A percentile compares a stretch with the other conserved stretches of the same genome.
Conservation (phyloP, 495 filamentous ascomycete genomes). For the Sabuloglossum arenarium region DNA sequence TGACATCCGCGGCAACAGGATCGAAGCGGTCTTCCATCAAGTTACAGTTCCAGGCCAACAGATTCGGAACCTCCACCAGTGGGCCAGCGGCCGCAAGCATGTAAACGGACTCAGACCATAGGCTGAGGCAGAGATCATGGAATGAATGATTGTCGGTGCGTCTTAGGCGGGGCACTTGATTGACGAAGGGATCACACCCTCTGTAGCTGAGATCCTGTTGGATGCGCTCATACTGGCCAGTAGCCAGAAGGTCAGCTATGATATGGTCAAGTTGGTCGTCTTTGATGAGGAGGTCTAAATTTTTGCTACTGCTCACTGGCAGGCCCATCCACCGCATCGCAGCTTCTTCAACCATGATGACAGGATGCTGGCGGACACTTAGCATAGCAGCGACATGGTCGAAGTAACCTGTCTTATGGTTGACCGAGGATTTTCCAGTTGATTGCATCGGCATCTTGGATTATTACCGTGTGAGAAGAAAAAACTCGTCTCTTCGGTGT, state of each 20-base stretch:
- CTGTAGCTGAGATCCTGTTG: background rate
- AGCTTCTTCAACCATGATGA: too few species aligned
- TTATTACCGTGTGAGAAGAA: too few species aligned
- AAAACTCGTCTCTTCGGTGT: too few species aligned
- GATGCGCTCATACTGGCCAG: background rate
- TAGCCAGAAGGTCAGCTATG: conserved; percentile 2
- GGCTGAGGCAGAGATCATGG: background rate
- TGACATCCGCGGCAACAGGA: background rate
- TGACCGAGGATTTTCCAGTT: too few species aligned
- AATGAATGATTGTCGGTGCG: background rate
- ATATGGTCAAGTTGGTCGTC: background rate
- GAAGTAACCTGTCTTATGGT: too few species aligned
- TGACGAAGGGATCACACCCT: background rate
- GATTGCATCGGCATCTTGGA: too few species aligned
- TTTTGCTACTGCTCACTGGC: too few species aligned
- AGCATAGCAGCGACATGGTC: too few species aligned
- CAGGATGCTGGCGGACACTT: too few species aligned
- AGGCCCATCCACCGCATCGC: too few species aligned
- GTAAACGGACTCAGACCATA: conserved; percentile 3
- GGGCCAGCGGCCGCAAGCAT: background rate
- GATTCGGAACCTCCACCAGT: background rate
- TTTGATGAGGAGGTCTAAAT: conserved; percentile 2
- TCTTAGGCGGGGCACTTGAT: conserved; percentile 2
- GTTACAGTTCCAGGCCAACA: background rate
- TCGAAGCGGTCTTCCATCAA: conserved; percentile 5